Conservation (phyloP, 495 filamentous ascomycete genomes). For the Lasiosphaeriaceae sp. region DNA sequence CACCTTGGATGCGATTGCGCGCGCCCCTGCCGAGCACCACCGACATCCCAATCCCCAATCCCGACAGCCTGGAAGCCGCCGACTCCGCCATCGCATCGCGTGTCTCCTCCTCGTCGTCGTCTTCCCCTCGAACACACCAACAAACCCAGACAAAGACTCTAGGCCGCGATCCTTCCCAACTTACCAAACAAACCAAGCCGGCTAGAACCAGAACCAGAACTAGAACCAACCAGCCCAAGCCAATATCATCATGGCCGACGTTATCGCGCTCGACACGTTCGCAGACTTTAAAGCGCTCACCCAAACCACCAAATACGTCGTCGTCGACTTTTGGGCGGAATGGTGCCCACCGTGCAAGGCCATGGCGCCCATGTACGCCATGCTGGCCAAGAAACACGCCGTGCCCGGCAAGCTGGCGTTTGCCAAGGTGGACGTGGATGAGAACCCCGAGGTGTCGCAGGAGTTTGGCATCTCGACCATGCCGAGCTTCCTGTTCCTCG, state of each 20-base stretch:
- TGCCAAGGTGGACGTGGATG: constrained; percentile 57
- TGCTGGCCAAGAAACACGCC: constrained; percentile 44
- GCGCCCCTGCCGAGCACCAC: no score
- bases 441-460: constrained; percentile 42
- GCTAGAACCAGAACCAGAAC: no score
- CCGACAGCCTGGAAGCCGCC: no score
- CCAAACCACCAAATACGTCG: constrained; percentile 35
- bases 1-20: no score
- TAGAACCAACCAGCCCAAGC: no score
- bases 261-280: constrained; percentile 23
- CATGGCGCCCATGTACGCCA: constrained; percentile 57
- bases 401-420: constrained; percentile 47
- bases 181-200: no score
- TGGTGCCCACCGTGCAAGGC: constrained; percentile 69
- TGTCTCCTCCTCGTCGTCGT: no score
- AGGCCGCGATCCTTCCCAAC: no score
- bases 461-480: constrained; percentile 52
- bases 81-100: no score
- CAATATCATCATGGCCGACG: constrained; percentile 16
- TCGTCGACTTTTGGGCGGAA: constrained; percentile 52
- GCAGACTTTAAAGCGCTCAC: constrained; percentile 31
- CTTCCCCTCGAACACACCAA: no score
- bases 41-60: no score
- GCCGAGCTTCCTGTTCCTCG: constrained; percentile 85
- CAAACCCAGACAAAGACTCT: no score